Conservation (phyloP, 768 basidiomycete species). For the Pleurotus djamor region DNA sequence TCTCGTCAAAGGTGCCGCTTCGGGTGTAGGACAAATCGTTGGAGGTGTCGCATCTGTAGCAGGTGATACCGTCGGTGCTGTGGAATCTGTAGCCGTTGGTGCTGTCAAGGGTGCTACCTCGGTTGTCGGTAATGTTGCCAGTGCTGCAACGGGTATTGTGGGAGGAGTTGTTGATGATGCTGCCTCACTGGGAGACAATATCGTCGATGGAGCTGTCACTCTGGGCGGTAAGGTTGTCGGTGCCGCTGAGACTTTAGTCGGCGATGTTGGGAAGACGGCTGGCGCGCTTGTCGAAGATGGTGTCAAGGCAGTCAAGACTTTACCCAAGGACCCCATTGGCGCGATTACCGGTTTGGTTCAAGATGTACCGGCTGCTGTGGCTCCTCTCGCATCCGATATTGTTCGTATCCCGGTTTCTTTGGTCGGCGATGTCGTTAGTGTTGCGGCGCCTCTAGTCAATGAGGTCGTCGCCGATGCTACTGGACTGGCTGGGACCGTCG, state of each 20-base stretch:
- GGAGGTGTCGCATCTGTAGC: neutral
- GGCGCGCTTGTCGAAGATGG: neutral
- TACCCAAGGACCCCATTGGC: slow-evolving; percentile 11
- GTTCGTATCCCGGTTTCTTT: neutral
- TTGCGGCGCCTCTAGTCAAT: neutral
- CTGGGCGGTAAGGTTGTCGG: neutral
- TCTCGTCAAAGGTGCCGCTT: neutral
- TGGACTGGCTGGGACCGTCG: neutral
- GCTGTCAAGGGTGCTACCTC: neutral
- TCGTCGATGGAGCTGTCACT: slow-evolving; percentile 1
- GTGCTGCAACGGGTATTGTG: neutral
- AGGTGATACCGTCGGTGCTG: neutral
- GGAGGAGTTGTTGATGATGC: slow-evolving; percentile 1
- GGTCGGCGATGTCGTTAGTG: neutral
- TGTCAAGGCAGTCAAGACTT: slow-evolving; percentile 5
- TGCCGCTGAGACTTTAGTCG: slow-evolving; percentile 2
- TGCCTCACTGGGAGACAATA: neutral
- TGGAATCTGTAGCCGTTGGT: neutral
- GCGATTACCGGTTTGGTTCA: slow-evolving; percentile 4
- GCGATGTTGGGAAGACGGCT: neutral
- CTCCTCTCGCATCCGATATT: slow-evolving; percentile 5
- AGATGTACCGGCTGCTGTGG: neutral
- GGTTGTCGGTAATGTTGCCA: neutral
- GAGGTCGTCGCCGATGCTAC: neutral
- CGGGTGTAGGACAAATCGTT: neutral